Conservation (phyloP, 371 early-diverging fungal genomes). For the Lichtheimia ornata region DNA sequence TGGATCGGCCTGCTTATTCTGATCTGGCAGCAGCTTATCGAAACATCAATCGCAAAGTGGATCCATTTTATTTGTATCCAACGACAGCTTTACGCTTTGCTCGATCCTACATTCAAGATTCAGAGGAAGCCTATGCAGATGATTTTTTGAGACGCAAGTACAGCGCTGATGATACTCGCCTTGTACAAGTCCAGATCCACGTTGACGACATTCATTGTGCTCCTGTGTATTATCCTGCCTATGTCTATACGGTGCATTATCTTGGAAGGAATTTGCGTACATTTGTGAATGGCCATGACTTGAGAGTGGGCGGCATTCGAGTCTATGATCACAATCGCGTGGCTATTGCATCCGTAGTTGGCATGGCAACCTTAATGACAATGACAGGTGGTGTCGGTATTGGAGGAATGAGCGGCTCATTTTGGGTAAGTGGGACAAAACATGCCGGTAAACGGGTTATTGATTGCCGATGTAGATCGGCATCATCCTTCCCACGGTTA, state of each 20-base stretch:
- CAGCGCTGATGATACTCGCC: constrained; percentile 52
- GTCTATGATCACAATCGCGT: constrained; percentile 59
- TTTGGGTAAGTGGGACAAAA: constrained; percentile 35
- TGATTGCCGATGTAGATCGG: constrained; percentile 40
- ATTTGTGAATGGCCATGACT: constrained; percentile 59
- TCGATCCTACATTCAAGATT: constrained; percentile 43
- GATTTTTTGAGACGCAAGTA: constrained; percentile 48
- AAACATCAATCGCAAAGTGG: constrained; percentile 35
- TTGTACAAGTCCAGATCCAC: constrained; percentile 50
- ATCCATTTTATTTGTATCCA: constrained; percentile 58
- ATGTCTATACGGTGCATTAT: constrained; percentile 52
- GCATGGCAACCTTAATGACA: constrained; percentile 40
- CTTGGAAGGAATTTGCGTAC: constrained; percentile 56
- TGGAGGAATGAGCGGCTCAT: constrained; percentile 48
- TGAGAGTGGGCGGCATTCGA: constrained; percentile 52
- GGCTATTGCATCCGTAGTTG: constrained; percentile 50
- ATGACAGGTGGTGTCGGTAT: constrained; percentile 42
- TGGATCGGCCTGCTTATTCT: constrained; percentile 35
- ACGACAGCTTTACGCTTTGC: constrained; percentile 56
- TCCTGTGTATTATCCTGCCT: constrained; percentile 63
- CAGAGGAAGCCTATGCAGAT: constrained; percentile 51
- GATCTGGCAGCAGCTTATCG: constrained; percentile 16
- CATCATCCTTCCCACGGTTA: constrained; percentile 53
- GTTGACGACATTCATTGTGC: constrained; percentile 45
- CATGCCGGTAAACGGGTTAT: no score